Conservation (phyloP, 179 eudicot species). For the Beta macrorhiza region DNA sequence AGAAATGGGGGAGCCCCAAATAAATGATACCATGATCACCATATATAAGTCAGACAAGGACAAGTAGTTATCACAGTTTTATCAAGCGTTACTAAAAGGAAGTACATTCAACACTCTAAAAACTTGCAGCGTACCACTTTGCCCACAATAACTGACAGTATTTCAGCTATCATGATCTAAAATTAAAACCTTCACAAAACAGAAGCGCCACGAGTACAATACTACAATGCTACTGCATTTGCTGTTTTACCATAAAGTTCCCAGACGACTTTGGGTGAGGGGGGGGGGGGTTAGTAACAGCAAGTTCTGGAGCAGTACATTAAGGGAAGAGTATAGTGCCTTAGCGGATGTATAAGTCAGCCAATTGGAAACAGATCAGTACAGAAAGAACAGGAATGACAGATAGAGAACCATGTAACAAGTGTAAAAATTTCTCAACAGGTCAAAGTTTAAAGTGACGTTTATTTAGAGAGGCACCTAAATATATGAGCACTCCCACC, state of each 20-base stretch:
- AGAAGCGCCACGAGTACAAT: not conserved
- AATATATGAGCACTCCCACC: no score
- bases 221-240: not conserved
- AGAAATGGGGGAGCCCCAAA: not conserved
- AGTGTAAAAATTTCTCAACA: no score
- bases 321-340: no score
- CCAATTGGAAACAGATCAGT: no score
- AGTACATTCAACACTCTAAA: not conserved
- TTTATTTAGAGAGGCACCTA: no score
- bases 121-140: not conserved
- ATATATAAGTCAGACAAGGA: not conserved
- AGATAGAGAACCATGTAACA: no score
- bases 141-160: not conserved
- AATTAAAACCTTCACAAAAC: not conserved
- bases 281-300: not conserved
- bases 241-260: not conserved
- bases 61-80: not conserved
- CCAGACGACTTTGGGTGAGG: not conserved
- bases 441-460: no score
- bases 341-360: no score
- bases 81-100: no score
- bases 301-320: no score
- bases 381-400: no score
- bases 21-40: not conserved
- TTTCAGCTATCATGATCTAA: not conserved